Evolutionary conservation across 768 basidiomycete species (phyloP).

Genomic region (Pluteus cervinus): DNA sequence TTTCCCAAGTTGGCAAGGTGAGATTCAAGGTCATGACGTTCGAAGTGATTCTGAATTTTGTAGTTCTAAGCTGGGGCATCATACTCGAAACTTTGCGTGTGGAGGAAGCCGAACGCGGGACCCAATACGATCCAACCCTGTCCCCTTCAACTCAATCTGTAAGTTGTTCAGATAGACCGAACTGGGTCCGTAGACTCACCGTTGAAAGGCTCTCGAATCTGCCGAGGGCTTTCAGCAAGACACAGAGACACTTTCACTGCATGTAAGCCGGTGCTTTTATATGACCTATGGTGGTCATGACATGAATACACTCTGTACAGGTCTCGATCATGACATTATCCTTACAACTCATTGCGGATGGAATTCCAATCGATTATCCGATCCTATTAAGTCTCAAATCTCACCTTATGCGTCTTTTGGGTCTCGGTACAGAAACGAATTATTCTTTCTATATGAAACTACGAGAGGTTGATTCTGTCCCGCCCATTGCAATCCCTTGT

Average conservation of each 20-base stretch:
- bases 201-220: no score
- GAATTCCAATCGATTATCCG: slow-evolving; percentile 44
- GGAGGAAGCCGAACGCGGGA: slow-evolving; percentile 37
- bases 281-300: slow-evolving; percentile 3
- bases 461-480: slow-evolving; percentile 36
- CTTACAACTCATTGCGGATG: slow-evolving; percentile 63
- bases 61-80: slow-evolving; percentile 62
- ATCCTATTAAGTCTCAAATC: slow-evolving; percentile 59
- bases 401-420: slow-evolving; percentile 41
- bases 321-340: slow-evolving; percentile 50
- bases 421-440: slow-evolving; percentile 47
- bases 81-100: slow-evolving; percentile 55
- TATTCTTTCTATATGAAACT: slow-evolving; percentile 49
- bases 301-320: slow-evolving; percentile 32
- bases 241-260: slow-evolving; percentile 40
- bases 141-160: no score
- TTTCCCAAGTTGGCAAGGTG: slow-evolving; percentile 65
- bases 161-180: no score
- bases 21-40: slow-evolving; percentile 3
- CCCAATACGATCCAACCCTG: no score
- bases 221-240: slow-evolving; percentile 22
- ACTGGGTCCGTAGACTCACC: no score
- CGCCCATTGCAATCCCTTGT: slow-evolving; percentile 44
- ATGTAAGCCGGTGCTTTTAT: slow-evolving; percentile 25
- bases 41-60: no score